These are phyloP conservation scores for Cryphonectria parasitica DNA, from an alignment of 2,329 filamentous ascomycete genomes.

Conservation along the genomic window DNA sequence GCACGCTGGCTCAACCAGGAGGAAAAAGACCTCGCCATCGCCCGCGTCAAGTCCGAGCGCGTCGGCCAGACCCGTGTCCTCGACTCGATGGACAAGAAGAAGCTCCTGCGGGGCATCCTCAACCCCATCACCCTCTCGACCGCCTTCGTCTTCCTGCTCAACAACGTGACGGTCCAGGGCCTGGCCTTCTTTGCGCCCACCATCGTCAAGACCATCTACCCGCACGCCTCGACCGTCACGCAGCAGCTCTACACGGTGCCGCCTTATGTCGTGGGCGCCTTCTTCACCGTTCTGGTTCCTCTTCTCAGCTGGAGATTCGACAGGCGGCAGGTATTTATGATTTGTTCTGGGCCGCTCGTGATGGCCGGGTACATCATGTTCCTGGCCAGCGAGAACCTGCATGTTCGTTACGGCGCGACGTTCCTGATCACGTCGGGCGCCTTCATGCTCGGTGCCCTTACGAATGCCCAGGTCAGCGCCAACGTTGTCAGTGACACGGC, in stretches of 20 bases:
- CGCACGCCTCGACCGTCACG: slow-evolving; percentile 56
- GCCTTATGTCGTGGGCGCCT: slow-evolving; percentile 69
- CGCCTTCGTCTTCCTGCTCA: slow-evolving; percentile 62
- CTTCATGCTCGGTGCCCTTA: slow-evolving; percentile 66
- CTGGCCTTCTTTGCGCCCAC: slow-evolving; percentile 72
- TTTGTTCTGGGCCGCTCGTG: slow-evolving; percentile 62
- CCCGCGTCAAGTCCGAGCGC: slow-evolving; percentile 70
- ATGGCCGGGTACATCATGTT: slow-evolving; percentile 76
- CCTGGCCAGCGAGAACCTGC: slow-evolving; percentile 55
- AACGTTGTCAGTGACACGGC: slow-evolving; percentile 75
- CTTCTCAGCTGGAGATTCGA: slow-evolving; percentile 65
- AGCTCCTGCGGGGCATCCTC: slow-evolving; percentile 64
- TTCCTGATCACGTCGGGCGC: slow-evolving; percentile 70
- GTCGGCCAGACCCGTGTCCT: slow-evolving; percentile 65
- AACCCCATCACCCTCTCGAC: slow-evolving; percentile 63
- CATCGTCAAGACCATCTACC: slow-evolving; percentile 71
- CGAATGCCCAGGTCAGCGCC: slow-evolving; percentile 69
- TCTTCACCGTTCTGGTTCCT: slow-evolving; percentile 67
- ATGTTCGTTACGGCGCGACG: slow-evolving; percentile 69
- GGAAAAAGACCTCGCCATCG: slow-evolving; percentile 69
- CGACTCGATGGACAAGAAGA: slow-evolving; percentile 63
- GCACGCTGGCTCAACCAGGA: slow-evolving; percentile 67
- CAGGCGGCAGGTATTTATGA: slow-evolving; percentile 62
- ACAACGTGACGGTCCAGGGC: slow-evolving; percentile 74
- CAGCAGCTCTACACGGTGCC: slow-evolving; percentile 74